Evolutionary conservation across 2,329 filamentous ascomycete genomes (phyloP).

Genomic region (Drechslerella dactyloides): DNA sequence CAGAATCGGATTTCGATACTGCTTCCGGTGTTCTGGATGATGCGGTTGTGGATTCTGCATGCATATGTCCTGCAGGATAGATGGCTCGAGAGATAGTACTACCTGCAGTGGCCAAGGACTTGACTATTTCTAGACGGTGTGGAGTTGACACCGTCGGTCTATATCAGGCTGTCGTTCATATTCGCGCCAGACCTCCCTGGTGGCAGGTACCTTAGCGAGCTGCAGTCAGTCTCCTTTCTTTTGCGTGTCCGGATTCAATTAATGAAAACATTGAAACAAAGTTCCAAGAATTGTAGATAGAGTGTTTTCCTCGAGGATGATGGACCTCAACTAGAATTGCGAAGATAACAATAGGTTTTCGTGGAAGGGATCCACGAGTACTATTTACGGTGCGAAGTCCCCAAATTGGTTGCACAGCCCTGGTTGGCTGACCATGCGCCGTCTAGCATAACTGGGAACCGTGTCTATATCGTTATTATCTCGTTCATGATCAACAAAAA

Average conservation of each 20-base stretch:
- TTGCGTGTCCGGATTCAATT: not conserved
- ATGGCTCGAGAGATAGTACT: no score
- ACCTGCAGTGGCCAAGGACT: no score
- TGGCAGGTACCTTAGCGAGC: not conserved
- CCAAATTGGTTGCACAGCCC: slow-evolving; percentile 40
- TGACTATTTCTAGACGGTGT: no score
- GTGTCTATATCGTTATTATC: slow-evolving; percentile 18
- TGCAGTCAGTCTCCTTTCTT: not conserved
- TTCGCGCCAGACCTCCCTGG: not conserved
- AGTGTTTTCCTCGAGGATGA: not conserved
- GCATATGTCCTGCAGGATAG: no score
- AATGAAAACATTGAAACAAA: slow-evolving; percentile 4
- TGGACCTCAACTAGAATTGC: not conserved
- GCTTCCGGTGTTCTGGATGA: no score
- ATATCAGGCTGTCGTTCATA: not conserved
- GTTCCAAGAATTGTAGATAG: not conserved
- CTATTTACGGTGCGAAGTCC: slow-evolving; percentile 43
- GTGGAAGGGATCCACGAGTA: slow-evolving; percentile 4
- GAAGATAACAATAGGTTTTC: not conserved
- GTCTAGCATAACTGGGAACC: no score
- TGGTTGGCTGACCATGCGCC: slow-evolving; percentile 3
- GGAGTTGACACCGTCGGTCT: no score
- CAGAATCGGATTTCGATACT: no score
- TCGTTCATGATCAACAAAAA: no score
- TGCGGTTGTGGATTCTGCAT: no score